These are phyloP conservation scores for Talaromyces piceae DNA, from an alignment of 2,329 filamentous ascomycete genomes.

Conservation along the genomic window DNA sequence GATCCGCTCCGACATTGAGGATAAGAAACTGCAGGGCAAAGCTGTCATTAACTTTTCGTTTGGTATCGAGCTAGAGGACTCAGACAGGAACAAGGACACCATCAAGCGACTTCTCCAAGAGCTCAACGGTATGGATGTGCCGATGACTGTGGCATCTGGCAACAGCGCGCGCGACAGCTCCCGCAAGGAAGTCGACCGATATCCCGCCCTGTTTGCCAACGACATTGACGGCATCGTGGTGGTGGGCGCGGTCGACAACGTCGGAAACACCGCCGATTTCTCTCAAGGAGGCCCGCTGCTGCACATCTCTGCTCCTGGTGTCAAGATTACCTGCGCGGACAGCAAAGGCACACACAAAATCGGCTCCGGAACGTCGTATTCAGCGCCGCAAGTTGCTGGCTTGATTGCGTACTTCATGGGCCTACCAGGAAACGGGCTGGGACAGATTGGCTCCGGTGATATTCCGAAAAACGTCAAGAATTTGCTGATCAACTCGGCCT, in stretches of 20 bases:
- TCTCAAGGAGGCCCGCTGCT: not conserved
- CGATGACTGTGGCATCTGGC: not conserved
- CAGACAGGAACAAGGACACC: not conserved
- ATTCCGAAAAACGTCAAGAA: not conserved
- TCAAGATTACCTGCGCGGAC: not conserved
- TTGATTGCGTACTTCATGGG: not conserved
- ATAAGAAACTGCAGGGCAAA: not conserved
- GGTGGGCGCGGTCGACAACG: not conserved
- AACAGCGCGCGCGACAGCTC: not conserved
- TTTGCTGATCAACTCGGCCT: not conserved
- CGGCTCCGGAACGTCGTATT: not conserved
- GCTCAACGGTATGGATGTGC: not conserved
- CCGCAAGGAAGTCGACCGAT: not conserved
- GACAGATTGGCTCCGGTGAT: not conserved
- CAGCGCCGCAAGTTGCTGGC: not conserved
- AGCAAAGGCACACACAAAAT: not conserved
- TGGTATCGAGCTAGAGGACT: not conserved
- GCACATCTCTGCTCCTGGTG: not conserved
- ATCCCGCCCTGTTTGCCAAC: not conserved
- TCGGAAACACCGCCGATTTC: not conserved
- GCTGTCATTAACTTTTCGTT: conserved; percentile 1
- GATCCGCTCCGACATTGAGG: not conserved
- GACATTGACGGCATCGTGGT: not conserved
- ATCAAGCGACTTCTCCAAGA: not conserved
- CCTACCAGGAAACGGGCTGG: not conserved